Evolutionary conservation across 2,329 filamentous ascomycete species (phyloP).

Genomic region (Exophiala sideris): DNA sequence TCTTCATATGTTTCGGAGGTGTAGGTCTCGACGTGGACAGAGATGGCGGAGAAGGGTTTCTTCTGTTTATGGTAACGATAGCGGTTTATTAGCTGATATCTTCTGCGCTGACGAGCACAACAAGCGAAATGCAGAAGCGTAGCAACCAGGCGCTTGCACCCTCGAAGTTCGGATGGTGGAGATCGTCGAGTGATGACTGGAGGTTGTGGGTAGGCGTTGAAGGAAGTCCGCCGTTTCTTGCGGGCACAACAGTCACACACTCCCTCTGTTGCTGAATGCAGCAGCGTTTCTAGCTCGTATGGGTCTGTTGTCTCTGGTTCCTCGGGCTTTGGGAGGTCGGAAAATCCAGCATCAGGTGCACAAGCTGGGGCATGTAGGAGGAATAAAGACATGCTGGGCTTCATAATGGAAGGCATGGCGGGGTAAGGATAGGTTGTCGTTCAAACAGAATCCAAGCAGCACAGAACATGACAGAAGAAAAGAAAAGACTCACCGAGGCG

Average conservation of each 20-base stretch:
- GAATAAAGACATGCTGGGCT: slow-evolving; percentile 22
- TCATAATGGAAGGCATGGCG: slow-evolving; percentile 17
- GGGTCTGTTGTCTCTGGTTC: slow-evolving; percentile 2
- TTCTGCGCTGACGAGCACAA: slow-evolving; percentile 25
- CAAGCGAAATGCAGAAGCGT: slow-evolving; percentile 25
- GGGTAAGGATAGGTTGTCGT: slow-evolving; percentile 11
- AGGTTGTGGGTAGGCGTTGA: slow-evolving; percentile 24
- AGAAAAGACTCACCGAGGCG: slow-evolving; percentile 24
- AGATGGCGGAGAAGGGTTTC: slow-evolving; percentile 91
- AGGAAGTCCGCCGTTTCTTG: slow-evolving; percentile 22
- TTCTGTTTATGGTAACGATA: slow-evolving; percentile 43
- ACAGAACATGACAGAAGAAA: slow-evolving; percentile 6
- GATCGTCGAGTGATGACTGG: slow-evolving; percentile 11
- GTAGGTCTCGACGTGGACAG: slow-evolving; percentile 84
- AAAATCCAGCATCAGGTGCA: slow-evolving; percentile 26
- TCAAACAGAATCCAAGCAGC: slow-evolving; percentile 10
- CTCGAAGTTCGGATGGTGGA: slow-evolving; percentile 13
- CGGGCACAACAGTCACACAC: slow-evolving; percentile 22
- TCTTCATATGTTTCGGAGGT: slow-evolving; percentile 87
- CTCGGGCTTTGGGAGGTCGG: slow-evolving; percentile 18
- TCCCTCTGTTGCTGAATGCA: slow-evolving; percentile 7
- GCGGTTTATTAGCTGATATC: slow-evolving; percentile 29
- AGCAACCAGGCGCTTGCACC: slow-evolving; percentile 22
- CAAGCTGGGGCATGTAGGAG: slow-evolving; percentile 22
- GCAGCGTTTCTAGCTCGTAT: slow-evolving; percentile 17